Conservation (phyloP, 495 filamentous ascomycete species). For the Amphirosellinia nigrospora region DNA sequence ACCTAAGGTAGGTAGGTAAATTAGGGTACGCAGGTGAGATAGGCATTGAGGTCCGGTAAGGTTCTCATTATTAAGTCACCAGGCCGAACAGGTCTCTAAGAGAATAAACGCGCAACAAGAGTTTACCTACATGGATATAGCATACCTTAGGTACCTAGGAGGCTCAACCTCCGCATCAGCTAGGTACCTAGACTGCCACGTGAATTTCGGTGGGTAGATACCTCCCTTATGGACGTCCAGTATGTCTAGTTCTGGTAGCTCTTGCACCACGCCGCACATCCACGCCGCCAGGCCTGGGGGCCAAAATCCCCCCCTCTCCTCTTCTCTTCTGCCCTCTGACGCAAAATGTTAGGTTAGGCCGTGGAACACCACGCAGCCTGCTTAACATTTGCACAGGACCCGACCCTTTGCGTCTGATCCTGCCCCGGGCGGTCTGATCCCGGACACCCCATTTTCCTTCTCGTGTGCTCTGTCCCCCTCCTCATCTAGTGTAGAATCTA, state of each 20-base stretch:
- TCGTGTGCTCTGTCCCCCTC: background rate
- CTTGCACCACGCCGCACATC: slow-evolving; percentile 12
- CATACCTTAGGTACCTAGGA: no score
- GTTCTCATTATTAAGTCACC: no score
- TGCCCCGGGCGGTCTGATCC: background rate
- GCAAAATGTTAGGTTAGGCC: background rate
- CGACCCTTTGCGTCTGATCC: slow-evolving; percentile 4
- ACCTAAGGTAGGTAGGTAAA: background rate
- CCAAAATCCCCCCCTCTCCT: background rate
- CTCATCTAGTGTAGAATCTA: background rate
- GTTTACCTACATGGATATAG: no score
- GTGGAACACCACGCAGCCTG: slow-evolving; percentile 10
- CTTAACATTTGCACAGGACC: background rate
- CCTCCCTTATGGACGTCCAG: slow-evolving; percentile 7
- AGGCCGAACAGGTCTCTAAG: no score
- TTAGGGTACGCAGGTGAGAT: no score
- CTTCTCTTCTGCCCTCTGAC: slow-evolving; percentile 1
- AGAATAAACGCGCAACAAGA: background rate
- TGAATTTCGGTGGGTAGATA: slow-evolving; percentile 17
- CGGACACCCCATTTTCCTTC: background rate
- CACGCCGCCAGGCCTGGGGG: background rate
- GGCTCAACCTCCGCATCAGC: background rate
- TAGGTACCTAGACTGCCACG: background rate
- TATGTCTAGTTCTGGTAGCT: slow-evolving; percentile 4
- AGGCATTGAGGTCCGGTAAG: no score